Evolutionary conservation across 2,329 filamentous ascomycete species (phyloP), one percentile per base, ranked within the genome.

Genomic region (Talaromyces sp.): DNA sequence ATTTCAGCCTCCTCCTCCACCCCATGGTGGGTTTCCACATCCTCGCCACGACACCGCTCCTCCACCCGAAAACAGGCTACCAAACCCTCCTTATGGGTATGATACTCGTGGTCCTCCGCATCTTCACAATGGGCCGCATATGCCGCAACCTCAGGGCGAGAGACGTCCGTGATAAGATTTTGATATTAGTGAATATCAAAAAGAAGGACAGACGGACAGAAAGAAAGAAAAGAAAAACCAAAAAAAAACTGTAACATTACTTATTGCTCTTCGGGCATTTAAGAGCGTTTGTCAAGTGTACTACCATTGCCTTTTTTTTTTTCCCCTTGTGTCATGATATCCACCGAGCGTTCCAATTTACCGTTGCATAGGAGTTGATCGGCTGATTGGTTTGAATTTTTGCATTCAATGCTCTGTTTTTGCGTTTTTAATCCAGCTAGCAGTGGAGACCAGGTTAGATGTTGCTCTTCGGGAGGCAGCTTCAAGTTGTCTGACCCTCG

Each of bases 1-100:
- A 8, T 59, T 42, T 14, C 53, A 52, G 33, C 56, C 28, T 50
- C 55, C 50, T 10, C 61, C 23, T 52, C 56, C 57, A 31, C 30
- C 55, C 1, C 61, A 34, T 47, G 44, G 44, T 27, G 44, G 44
- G 18, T 47, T 23, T 47, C 44, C 10, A 27, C 44, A 4, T 23
- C 44, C 44, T 57, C 61, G 28, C 27, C 57, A 40, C 33, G 56
- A 56, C 27, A 5, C 42, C 16, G 34, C 14, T 30, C 61, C 40
- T 36, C 61, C 31, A 8, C 9, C 56, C 40, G 57, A 56, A 9
- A 42, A 18, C n/a, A 42, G 58, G 8, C 57, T 36, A 9, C 56
- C 33, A 42, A 36, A 44, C 33, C 27, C 57, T 44, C 54, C 44
- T 33, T 59, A 56, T 36, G 40, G 51, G 18, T 62, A 56, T 59